Conservation (phyloP, 225 moss, liverwort and hornwort genomes). For the Bryoerythrophyllum caledonicum region DNA sequence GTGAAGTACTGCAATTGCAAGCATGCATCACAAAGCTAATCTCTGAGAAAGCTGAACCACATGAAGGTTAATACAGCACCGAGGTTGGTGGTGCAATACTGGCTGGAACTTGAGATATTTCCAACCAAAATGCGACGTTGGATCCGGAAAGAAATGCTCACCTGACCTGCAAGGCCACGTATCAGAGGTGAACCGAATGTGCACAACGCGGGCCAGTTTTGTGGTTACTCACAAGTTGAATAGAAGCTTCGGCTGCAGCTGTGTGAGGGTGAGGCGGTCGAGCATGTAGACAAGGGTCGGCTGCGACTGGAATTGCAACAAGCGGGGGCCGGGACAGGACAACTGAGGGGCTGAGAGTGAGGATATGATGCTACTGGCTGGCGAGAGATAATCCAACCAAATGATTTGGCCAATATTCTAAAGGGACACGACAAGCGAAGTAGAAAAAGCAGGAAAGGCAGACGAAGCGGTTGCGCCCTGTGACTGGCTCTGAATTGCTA, state of each 20-base stretch:
- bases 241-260: slow-evolving; percentile 8
- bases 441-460: neutral
- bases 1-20: neutral
- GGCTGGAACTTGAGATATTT: neutral
- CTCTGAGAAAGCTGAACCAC: neutral
- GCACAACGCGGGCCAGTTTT: neutral
- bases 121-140: neutral
- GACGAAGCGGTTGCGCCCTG: neutral
- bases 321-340: neutral
- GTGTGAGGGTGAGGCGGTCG: slow-evolving; percentile 1
- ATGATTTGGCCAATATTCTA: slow-evolving; percentile 4
- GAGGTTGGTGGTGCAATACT: neutral
- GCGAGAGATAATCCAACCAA: slow-evolving; percentile 12
- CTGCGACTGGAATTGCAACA: neutral
- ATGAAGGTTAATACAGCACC: neutral
- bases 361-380: slow-evolving; percentile 7
- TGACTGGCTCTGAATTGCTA: neutral
- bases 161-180: neutral
- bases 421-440: neutral
- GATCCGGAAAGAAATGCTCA: neutral
- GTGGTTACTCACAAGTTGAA: slow-evolving; percentile 12
- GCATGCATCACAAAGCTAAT: neutral
- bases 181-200: neutral
- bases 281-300: neutral
- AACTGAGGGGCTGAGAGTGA: neutral